Evolutionary conservation across 2,329 filamentous ascomycete genomes (phyloP).

Genomic region (Laburnicola sp.): DNA sequence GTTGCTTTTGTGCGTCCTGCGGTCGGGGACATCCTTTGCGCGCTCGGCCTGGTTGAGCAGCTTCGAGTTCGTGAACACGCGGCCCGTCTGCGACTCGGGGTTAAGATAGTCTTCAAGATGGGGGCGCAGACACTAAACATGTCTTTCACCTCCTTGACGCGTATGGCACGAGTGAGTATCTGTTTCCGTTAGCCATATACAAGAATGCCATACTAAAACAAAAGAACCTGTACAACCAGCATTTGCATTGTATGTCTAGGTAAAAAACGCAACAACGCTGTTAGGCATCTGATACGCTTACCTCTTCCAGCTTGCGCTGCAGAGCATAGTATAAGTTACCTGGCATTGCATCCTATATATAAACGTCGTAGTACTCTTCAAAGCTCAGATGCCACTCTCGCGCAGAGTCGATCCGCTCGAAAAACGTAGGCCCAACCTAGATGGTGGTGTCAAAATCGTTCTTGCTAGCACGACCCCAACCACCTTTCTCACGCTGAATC

Average conservation of each 20-base stretch:
- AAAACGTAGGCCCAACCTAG: slow-evolving; percentile 44
- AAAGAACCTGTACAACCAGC: too few relatives aligned
- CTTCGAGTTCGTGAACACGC: slow-evolving; percentile 41
- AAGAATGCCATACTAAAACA: too few relatives aligned
- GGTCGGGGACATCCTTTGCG: slow-evolving; percentile 44
- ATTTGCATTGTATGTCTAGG: neutral
- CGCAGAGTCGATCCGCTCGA: slow-evolving; percentile 45
- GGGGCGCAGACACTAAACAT: slow-evolving; percentile 37
- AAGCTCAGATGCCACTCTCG: slow-evolving; percentile 48
- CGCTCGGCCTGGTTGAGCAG: slow-evolving; percentile 49
- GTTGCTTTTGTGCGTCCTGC: slow-evolving; percentile 45
- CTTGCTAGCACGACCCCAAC: slow-evolving; percentile 45
- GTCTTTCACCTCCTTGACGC: slow-evolving; percentile 34
- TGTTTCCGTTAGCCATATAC: slow-evolving; percentile 17
- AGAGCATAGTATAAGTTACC: slow-evolving; percentile 37
- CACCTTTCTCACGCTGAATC: slow-evolving; percentile 46
- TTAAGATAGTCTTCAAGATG: slow-evolving; percentile 47
- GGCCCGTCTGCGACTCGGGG: slow-evolving; percentile 41
- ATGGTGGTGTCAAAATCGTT: slow-evolving; percentile 45
- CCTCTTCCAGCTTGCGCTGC: slow-evolving; percentile 38
- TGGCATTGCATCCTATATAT: slow-evolving; percentile 47
- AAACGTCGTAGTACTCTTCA: slow-evolving; percentile 50
- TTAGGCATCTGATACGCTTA: slow-evolving; percentile 19
- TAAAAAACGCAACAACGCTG: neutral
- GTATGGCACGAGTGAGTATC: slow-evolving; percentile 45